Conservation (phyloP, 2,329 filamentous ascomycete species). For the Gnomoniopsis smithogilvyi region DNA sequence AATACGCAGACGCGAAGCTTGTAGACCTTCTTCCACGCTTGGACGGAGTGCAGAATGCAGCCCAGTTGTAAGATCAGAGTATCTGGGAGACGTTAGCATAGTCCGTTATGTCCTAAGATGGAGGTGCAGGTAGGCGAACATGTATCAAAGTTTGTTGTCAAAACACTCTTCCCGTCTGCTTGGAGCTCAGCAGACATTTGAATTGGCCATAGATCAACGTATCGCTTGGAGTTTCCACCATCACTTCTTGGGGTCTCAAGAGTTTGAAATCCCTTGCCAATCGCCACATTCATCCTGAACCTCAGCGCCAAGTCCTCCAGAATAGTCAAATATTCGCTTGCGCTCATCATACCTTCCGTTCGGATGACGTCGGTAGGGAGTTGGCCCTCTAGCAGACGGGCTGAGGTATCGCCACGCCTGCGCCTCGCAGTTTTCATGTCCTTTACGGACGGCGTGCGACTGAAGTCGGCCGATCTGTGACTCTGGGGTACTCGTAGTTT, state of each 20-base stretch:
- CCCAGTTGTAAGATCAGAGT: conserved; percentile 83
- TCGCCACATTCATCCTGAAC: conserved; percentile 78
- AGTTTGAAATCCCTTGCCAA: conserved; percentile 76
- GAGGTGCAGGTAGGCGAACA: conserved; percentile 48
- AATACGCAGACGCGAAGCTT: conserved; percentile 77
- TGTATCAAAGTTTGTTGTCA: conserved; percentile 89
- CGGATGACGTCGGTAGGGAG: conserved; percentile 69
- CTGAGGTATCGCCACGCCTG: conserved; percentile 51
- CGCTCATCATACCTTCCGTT: conserved; percentile 65
- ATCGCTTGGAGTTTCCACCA: conserved; percentile 63
- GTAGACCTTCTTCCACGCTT: conserved; percentile 73
- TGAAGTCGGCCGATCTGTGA: neutral
- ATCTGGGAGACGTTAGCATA: conserved; percentile 36
- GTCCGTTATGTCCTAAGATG: neutral
- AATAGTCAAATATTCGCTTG: conserved; percentile 75
- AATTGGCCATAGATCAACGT: conserved; percentile 87
- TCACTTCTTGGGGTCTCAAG: conserved; percentile 67
- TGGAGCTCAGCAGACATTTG: conserved; percentile 87
- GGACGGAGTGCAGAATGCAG: conserved; percentile 78
- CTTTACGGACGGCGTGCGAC: neutral
- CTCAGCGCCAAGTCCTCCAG: conserved; percentile 77
- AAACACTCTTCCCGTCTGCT: conserved; percentile 61
- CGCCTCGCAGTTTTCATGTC: conserved; percentile 23
- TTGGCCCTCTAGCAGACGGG: conserved; percentile 52
- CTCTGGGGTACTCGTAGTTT: neutral